Evolutionary conservation across 129 eudicot species (phyloP).

Genomic region (Ambrosia artemisiifolia): DNA sequence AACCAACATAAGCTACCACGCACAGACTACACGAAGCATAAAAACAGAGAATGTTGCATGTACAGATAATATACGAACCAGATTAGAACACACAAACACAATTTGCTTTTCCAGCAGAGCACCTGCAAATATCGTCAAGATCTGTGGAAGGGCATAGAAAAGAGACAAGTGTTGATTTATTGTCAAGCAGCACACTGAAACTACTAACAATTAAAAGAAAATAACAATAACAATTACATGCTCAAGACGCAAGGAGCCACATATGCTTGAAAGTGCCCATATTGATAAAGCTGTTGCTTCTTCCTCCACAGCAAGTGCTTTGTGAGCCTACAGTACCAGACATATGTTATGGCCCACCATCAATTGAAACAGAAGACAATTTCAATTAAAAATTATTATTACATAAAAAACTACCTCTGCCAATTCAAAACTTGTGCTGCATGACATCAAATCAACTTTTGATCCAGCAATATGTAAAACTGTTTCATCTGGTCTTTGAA

Average conservation of each 20-base stretch:
- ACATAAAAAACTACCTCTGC: conserved; percentile 60
- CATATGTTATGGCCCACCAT: conserved; percentile 8
- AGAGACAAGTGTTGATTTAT: background rate
- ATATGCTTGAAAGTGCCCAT: conserved; percentile 84
- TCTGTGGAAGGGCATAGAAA: conserved; percentile 44
- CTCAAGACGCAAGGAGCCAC: conserved; percentile 96
- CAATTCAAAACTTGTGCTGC: conserved; percentile 74
- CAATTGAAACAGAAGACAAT: background rate
- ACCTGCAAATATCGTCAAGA: conserved; percentile 79
- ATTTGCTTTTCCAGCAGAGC: conserved; percentile 97
- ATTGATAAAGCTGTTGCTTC: conserved; percentile 89
- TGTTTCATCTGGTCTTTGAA: conserved; percentile 75
- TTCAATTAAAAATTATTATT: background rate
- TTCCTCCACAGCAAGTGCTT: conserved; percentile 82
- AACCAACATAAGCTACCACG: background rate
- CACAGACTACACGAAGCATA: background rate
- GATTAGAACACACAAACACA: conserved; percentile 73
- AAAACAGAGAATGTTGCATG: conserved; percentile 4
- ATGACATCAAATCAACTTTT: conserved; percentile 73
- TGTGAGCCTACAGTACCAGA: conserved; percentile 53
- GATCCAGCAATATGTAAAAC: conserved; percentile 70
- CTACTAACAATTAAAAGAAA: background rate
- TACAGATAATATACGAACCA: conserved; percentile 45
- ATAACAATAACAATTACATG: conserved; percentile 47
- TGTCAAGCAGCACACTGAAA: background rate